Conservation (phyloP, 2,329 filamentous ascomycete species). For the Colletotrichum chlorophyti region DNA sequence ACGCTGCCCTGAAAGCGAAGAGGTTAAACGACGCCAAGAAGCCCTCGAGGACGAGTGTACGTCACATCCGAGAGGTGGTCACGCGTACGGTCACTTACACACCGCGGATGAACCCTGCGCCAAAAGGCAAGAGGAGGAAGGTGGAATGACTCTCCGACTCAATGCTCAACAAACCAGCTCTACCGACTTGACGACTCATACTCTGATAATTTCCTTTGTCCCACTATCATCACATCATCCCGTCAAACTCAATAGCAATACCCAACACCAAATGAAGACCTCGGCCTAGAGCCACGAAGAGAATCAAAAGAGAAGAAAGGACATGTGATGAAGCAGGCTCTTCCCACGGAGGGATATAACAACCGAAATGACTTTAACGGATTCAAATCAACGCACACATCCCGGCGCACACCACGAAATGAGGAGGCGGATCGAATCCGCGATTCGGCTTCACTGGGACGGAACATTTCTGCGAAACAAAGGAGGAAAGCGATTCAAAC, state of each 20-base stretch:
- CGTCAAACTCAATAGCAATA: neutral
- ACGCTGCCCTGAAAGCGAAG: constrained; percentile 71
- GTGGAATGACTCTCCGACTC: constrained; percentile 45
- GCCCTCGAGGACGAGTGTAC: constrained; percentile 65
- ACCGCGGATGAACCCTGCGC: constrained; percentile 83
- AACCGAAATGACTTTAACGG: constrained; percentile 26
- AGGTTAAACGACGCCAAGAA: constrained; percentile 67
- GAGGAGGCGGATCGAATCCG: constrained; percentile 4
- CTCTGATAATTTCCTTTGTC: constrained; percentile 20
- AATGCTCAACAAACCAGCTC: neutral
- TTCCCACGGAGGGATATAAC: constrained; percentile 22
- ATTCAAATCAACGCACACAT: constrained; percentile 16
- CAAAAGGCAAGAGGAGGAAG: constrained; percentile 92
- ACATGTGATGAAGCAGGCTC: constrained; percentile 29
- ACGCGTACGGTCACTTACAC: constrained; percentile 95
- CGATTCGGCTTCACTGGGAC: constrained; percentile 11
- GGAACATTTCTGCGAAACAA: constrained; percentile 24
- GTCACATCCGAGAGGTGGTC: constrained; percentile 85
- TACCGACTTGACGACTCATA: neutral
- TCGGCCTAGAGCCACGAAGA: constrained; percentile 16
- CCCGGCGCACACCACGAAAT: constrained; percentile 16
- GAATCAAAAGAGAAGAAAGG: constrained; percentile 9
- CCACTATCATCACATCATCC: neutral
- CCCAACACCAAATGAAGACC: constrained; percentile 9
- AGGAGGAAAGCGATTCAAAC: constrained; percentile 20